Base-by-base conservation (phyloP, 768 basidiomycete species). In the Collybia nuda region DNA sequence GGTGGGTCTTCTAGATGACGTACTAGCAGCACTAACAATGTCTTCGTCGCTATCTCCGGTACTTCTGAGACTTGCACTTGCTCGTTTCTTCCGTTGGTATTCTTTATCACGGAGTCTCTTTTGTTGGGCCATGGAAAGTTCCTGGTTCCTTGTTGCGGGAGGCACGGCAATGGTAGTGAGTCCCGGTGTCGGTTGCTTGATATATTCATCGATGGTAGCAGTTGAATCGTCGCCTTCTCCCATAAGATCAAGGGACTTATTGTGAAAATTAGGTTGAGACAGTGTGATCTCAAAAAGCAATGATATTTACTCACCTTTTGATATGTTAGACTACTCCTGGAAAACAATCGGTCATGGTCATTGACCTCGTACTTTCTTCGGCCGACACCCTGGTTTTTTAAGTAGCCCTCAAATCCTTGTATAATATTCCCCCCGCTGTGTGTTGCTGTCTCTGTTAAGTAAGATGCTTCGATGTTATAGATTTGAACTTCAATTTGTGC, bases 371-470 rank as follows among this genome's bases (percentile, higher is more conserved):
- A 82, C 61, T 84, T 85, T 62, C 86, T 78, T 58, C 89, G 74
- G 6, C 78, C 82, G 7, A 78, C 74, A 0, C 78, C 79, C 51
- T 85, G 86, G 58, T 85, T 85, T 67, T 93, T 93, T 51, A 93
- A 79, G 62, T 92, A 93, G 37, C 85, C 84, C 48, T 93, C 91
- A 56, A 93, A 93, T 3, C 91, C 91, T 58, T 86, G 86, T 32
- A 93, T 86, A 47, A 93, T 92, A 57, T 93, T 93, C 24, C 91
- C 91, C 15, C 90, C 89, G 58, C 82, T 85, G 53, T 87, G 85
- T 0, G 75, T 73, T 1, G 85, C 81, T 0, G 91, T 92, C 46
- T 93, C 91, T 6, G 82, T 80, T 29, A 93, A 73, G 66, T 93
- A 93, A 3, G 77, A 69, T 7, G 80, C 81, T 65, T 93, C 91